Percentiles rank a stretch among this genome's conserved stretches.
Conservation (phyloP, 306 rosid species). For the Vigna reflexopilosa region DNA sequence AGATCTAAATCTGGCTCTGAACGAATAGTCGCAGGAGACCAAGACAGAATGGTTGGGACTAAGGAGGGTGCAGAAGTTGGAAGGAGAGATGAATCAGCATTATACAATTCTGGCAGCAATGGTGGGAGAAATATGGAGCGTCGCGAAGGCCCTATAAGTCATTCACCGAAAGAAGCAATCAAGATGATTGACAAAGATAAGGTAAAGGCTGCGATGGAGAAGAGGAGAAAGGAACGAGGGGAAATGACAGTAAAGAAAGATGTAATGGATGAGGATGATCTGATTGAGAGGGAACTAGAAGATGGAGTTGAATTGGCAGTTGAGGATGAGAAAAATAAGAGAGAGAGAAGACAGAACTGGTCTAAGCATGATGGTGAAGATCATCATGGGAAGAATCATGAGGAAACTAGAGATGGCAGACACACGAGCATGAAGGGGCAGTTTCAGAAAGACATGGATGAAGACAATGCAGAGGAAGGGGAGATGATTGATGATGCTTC, state of each 20-base stretch:
- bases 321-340: constrained; percentile 77
- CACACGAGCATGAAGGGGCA: constrained; percentile 44
- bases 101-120: constrained; percentile 24
- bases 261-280: constrained; percentile 86
- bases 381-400: constrained; percentile 45
- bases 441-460: constrained; percentile 49
- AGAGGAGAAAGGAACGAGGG: constrained; percentile 72
- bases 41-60: constrained; percentile 55
- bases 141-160: constrained; percentile 56
- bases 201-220: constrained; percentile 88
- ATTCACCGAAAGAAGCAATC: constrained; percentile 80
- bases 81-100: constrained; percentile 41
- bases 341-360: constrained; percentile 69
- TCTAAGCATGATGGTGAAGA: constrained; percentile 59
- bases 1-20: constrained; percentile 47
- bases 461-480: constrained; percentile 75
- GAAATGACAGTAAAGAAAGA: constrained; percentile 72
- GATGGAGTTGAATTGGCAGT: constrained; percentile 88
- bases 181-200: constrained; percentile 85
- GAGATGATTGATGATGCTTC: constrained; percentile 72
- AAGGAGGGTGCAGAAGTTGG: constrained; percentile 65
- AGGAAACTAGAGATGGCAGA: constrained; percentile 52
- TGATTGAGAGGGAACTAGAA: constrained; percentile 92
- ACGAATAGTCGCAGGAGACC: constrained; percentile 56
- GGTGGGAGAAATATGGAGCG: constrained; percentile 45